Conservation (phyloP, 2,329 filamentous ascomycete genomes). For the Diaporthe humulicola region DNA sequence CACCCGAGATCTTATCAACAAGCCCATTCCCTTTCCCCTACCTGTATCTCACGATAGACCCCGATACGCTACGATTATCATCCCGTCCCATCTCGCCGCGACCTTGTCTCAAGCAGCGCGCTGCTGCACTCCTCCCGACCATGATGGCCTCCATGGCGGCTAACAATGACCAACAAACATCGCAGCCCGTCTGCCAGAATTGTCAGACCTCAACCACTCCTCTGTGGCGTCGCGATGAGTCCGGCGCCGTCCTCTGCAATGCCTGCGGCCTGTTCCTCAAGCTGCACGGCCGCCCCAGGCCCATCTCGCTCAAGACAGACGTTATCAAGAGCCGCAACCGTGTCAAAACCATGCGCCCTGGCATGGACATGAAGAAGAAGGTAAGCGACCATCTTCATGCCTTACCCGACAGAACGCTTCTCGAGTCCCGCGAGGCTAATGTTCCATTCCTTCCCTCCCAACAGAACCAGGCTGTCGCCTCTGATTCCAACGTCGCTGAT, state of each 20-base stretch:
- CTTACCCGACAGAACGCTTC: constrained; percentile 27
- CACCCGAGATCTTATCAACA: constrained; percentile 35
- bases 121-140: constrained; percentile 40
- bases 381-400: constrained; percentile 59
- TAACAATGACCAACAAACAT: constrained; percentile 69
- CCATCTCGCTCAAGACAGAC: constrained; percentile 97
- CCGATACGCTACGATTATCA: constrained; percentile 27
- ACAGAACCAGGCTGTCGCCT: constrained; percentile 55
- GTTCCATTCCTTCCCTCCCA: constrained; percentile 13
- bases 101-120: constrained; percentile 32
- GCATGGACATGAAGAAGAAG: constrained; percentile 87
- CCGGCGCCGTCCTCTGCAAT: constrained; percentile 96
- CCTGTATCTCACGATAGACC: constrained; percentile 33
- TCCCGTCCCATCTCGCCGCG: constrained; percentile 17
- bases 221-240: constrained; percentile 96
- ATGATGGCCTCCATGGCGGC: constrained; percentile 64
- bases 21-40: constrained; percentile 27
- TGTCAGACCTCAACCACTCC: constrained; percentile 96
- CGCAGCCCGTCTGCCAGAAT: constrained; percentile 96
- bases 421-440: constrained; percentile 36
- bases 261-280: constrained; percentile 98
- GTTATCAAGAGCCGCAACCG: constrained; percentile 99
- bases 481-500: constrained; percentile 72
- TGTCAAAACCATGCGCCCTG: constrained; percentile 87
- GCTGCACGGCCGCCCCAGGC: constrained; percentile 91